These are phyloP conservation scores for Trichoderma endophyticum DNA, from an alignment of 2,329 filamentous ascomycete genomes.

Conservation along the genomic window DNA sequence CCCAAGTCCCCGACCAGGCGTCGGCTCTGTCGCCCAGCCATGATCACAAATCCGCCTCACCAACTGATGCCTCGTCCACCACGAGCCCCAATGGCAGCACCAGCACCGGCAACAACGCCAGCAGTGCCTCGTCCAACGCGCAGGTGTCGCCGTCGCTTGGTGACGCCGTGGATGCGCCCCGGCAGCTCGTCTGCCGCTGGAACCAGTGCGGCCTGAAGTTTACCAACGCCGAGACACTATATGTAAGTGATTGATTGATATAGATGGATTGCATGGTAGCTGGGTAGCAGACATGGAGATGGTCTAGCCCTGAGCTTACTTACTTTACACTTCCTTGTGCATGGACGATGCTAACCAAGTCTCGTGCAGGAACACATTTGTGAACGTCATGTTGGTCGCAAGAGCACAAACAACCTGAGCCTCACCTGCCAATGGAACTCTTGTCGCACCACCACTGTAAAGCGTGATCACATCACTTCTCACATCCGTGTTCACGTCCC, in stretches of 20 bases:
- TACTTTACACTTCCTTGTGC: neutral
- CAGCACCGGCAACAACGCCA: slow-evolving; percentile 4
- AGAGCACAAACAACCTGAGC: slow-evolving; percentile 98
- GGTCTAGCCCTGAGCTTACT: neutral
- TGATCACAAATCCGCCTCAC: slow-evolving; percentile 27
- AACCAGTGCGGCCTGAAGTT: slow-evolving; percentile 58
- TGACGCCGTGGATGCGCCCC: neutral
- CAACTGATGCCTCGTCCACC: slow-evolving; percentile 8
- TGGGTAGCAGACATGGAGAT: neutral
- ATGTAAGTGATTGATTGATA: slow-evolving; percentile 44
- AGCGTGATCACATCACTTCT: slow-evolving; percentile 98
- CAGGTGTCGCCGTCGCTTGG: neutral
- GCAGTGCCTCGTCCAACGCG: neutral
- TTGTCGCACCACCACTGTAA: slow-evolving; percentile 94
- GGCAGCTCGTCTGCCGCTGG: slow-evolving; percentile 56
- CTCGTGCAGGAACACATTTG: slow-evolving; percentile 83
- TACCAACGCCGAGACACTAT: slow-evolving; percentile 54
- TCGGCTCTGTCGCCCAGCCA: slow-evolving; percentile 22
- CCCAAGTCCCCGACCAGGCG: slow-evolving; percentile 29
- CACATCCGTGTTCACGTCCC: slow-evolving; percentile 99
- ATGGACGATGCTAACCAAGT: neutral
- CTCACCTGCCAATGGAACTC: slow-evolving; percentile 96
- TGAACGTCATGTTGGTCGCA: slow-evolving; percentile 95
- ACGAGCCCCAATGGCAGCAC: slow-evolving; percentile 7
- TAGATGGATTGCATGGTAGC: neutral